These are phyloP conservation scores for Begonia peltatifolia DNA, from an alignment of 306 rosid genomes.

Conservation along the genomic window DNA sequence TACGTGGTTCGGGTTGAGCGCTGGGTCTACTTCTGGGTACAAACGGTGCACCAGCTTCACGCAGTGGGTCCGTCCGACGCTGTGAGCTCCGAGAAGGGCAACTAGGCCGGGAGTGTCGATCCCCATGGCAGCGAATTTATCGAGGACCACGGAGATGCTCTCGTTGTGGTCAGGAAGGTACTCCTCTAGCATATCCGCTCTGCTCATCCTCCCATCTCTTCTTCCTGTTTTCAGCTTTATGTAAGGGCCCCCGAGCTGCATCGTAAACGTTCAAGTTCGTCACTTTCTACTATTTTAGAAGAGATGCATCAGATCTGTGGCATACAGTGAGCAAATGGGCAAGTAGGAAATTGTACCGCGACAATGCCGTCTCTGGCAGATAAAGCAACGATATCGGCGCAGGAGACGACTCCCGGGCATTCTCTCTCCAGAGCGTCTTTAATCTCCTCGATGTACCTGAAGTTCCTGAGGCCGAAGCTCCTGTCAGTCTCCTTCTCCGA, in stretches of 20 bases:
- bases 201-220: slow-evolving; percentile 94
- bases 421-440: slow-evolving; percentile 97
- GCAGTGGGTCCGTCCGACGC: slow-evolving; percentile 93
- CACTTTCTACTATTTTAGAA: too few relatives aligned
- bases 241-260: slow-evolving; percentile 85
- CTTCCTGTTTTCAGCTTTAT: slow-evolving; percentile 87
- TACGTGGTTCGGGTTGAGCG: slow-evolving; percentile 58
- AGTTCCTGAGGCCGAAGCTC: slow-evolving; percentile 93
- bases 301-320: too few relatives aligned
- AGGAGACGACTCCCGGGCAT: slow-evolving; percentile 91
- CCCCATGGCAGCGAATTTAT: slow-evolving; percentile 68
- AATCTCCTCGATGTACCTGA: slow-evolving; percentile 84
- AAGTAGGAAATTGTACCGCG: slow-evolving; percentile 25
- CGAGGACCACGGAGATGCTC: slow-evolving; percentile 80
- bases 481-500: slow-evolving; percentile 94
- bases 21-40: slow-evolving; percentile 85
- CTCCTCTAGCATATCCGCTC: slow-evolving; percentile 65
- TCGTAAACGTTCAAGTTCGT: not conserved
- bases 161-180: slow-evolving; percentile 98
- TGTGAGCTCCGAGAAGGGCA: slow-evolving; percentile 88
- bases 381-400: slow-evolving; percentile 81
- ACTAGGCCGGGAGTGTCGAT: slow-evolving; percentile 83
- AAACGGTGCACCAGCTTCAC: slow-evolving; percentile 92
- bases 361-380: slow-evolving; percentile 91
- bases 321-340: too few relatives aligned